Evolutionary conservation across 208 protist genomes (phyloP), one percentile per base, ranked within the genome.

Genomic region (Endotrypanum monterogeii): DNA sequence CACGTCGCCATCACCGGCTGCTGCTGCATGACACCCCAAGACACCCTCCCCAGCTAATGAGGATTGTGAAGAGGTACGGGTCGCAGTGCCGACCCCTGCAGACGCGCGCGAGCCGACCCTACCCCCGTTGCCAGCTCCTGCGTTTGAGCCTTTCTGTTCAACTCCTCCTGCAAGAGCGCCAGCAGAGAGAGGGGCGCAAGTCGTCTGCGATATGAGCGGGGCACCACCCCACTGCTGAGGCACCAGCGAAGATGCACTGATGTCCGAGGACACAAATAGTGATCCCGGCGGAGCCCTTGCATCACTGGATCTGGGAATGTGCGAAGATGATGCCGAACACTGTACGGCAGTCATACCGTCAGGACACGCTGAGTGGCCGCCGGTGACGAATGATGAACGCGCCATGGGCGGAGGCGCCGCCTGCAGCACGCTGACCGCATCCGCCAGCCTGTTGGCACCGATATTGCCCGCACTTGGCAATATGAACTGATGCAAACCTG

Each of bases 291-390:
- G 18, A 23, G 32, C 32, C 37, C 32, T 16, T 0, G 3, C 60
- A 30, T 30, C 60, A 28, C 18, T 37, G 32, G 8, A 28, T 12
- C 60, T 28, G 3, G 60, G 46, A 23, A 12, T 46, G 0, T 25
- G 35, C 60, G 23, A 48, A 44, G 60, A 65, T 7, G 60, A 65
- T 46, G 20, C 20, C 46, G 60, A 5, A 28, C 25, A 25, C 41
- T n/a, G 41, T 28, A 78, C 63, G 2, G 52, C 63, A 3, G 66
- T 46, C 16, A 56, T 78, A 41, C 37, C 48, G 35, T 63, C 65
- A 37, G 16, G 18, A 20, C 50, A 48, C 37, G 20, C 30, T 8
- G 8, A 23, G 32, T 48, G 44, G 23, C n/a, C 30, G 4, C 51
- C 61, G 44, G 44, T 48, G 44, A 5, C 44, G 44, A 48, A 11